Evolutionary conservation across 495 filamentous ascomycete genomes (phyloP).

Genomic region (Tuber umbilicatum): DNA sequence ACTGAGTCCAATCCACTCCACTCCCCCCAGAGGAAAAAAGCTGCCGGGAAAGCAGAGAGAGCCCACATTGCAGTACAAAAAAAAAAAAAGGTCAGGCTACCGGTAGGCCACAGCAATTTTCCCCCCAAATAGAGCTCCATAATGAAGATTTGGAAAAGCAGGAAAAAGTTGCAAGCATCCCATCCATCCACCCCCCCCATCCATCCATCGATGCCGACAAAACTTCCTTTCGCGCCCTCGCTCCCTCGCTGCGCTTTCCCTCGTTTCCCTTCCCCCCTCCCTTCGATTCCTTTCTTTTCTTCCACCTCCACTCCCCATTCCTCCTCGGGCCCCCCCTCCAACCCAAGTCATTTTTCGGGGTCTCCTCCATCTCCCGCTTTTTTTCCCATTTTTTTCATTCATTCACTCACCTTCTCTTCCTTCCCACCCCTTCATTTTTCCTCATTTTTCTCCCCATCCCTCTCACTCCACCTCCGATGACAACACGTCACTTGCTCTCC

Average conservation of each 20-base stretch:
- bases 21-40: background rate
- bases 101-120: background rate
- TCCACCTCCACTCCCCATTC: conserved; percentile 8
- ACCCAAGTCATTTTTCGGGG: conserved; percentile 27
- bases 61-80: background rate
- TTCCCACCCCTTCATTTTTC: conserved; percentile 22
- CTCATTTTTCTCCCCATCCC: conserved; percentile 17
- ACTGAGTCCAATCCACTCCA: background rate
- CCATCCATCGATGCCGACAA: background rate
- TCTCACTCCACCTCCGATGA: background rate
- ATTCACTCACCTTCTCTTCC: conserved; percentile 7
- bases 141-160: background rate
- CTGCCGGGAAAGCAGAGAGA: background rate
- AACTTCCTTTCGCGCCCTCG: background rate
- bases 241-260: conserved; percentile 3
- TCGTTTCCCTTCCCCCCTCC: conserved; percentile 1
- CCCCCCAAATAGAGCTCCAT: background rate
- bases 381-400: conserved; percentile 25
- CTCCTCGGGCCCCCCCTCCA: background rate
- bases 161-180: background rate
- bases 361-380: conserved; percentile 36
- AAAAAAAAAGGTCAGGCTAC: background rate
- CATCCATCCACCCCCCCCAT: background rate
- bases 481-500: background rate
- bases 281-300: conserved; percentile 18